phyloP scores from a whole-genome alignment of 495 filamentous ascomycete genomes.

The Apodospora peruviana region DNA sequence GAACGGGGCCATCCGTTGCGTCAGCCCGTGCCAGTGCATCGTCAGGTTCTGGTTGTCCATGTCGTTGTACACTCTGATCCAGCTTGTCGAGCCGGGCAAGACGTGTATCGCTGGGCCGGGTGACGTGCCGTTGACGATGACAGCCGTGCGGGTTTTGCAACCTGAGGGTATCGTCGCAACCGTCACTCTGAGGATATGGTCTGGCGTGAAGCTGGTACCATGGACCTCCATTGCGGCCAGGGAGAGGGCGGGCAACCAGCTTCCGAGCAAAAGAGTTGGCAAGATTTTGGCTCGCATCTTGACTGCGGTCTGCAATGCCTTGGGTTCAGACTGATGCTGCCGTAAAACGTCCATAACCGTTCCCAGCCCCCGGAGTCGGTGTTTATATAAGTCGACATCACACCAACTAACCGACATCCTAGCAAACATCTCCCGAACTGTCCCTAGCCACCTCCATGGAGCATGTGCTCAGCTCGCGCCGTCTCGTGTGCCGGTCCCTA shows the following conservation, averaged over 20 bases:
- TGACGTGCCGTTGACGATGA: slow-evolving; percentile 49
- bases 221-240: slow-evolving; percentile 17
- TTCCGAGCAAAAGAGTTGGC: neutral
- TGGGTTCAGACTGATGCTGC: too few relatives aligned
- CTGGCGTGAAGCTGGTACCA: slow-evolving; percentile 41
- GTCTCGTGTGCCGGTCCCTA: too few relatives aligned
- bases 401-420: too few relatives aligned
- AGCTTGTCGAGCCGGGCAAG: slow-evolving; percentile 42
- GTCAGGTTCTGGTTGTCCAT: slow-evolving; percentile 48
- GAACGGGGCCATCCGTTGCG: slow-evolving; percentile 50
- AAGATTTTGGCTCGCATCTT: neutral
- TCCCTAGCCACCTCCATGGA: too few relatives aligned
- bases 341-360: too few relatives aligned
- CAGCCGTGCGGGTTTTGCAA: slow-evolving; percentile 37
- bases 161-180: slow-evolving; percentile 31
- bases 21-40: slow-evolving; percentile 58
- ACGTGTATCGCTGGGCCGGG: slow-evolving; percentile 48
- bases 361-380: too few relatives aligned
- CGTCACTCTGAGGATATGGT: slow-evolving; percentile 44
- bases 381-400: too few relatives aligned
- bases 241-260: neutral
- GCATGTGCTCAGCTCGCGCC: too few relatives aligned
- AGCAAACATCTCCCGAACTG: too few relatives aligned
- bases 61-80: slow-evolving; percentile 58
- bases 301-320: too few relatives aligned